phyloP scores from a whole-genome alignment of 148 eudicot species.

The Vaccinium myrtillus region DNA sequence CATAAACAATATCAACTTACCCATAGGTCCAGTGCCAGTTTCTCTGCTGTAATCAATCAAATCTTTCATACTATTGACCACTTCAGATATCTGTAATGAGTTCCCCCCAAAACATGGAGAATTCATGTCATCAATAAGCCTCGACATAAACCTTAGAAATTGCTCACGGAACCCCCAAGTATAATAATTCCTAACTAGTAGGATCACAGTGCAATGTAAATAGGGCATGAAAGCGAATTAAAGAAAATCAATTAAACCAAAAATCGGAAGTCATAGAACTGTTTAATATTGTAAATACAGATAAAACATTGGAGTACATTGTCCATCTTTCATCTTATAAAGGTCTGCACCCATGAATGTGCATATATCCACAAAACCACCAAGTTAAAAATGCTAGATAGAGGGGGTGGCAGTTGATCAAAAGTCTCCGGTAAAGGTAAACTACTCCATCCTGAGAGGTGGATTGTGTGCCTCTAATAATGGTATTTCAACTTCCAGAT shows the following conservation, averaged over 20 bases:
- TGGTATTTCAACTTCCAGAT: neutral
- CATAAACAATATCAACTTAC: constrained; percentile 41
- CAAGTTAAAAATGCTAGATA: neutral
- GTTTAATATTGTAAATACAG: neutral
- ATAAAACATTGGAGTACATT: neutral
- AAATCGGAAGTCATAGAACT: neutral
- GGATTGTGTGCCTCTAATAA: neutral
- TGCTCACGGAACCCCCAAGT: neutral
- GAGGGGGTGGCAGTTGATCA: neutral
- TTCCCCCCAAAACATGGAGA: neutral
- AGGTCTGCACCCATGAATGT: neutral
- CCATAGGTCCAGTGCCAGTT: constrained; percentile 88
- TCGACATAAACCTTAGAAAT: neutral
- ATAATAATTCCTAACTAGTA: neutral
- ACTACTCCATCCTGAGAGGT: neutral
- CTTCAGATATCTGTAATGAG: constrained; percentile 83
- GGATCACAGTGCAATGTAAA: neutral
- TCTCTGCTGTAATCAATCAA: constrained; percentile 83
- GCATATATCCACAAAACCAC: neutral
- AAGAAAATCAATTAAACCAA: neutral
- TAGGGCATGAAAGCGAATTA: neutral
- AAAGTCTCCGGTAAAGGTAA: neutral
- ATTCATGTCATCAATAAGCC: neutral
- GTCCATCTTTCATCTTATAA: neutral
- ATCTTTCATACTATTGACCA: constrained; percentile 95